Base-by-base conservation (phyloP, 1,284 basidiomycete species). In the Flammula alnicola region DNA sequence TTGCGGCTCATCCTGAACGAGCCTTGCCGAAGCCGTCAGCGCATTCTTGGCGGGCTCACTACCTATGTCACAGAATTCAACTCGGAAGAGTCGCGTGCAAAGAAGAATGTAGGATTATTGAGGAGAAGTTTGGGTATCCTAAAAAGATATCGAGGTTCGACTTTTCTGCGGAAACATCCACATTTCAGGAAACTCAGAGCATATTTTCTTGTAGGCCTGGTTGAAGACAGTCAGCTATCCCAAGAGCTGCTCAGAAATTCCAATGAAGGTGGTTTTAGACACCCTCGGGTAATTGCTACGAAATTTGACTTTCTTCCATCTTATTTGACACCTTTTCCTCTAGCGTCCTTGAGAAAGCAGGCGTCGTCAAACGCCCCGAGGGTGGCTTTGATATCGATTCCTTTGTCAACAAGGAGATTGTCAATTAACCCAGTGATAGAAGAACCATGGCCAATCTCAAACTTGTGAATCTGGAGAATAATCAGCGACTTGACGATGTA, bases 211-310 rank as follows among this genome's bases (percentile, higher is more conserved):
- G 27, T 51, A 88, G 79, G 86, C 88, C 33, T 95, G 93, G 93
- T 73, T 95, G 52, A 73, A 80, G 63, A 90, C 86, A 3, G 93
- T 95, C 22, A 76, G 73, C 4, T 95, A 93, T 68, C 84, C 91
- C 5, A 58, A 77, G 5, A 76, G 85, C 61, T 88, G 92, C 54
- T 67, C 75, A 3, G 73, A 73, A 29, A 85, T 95, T 41, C 77
- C 86, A 5, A 70, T 69, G 20, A 70, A 78, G 26, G 84, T 93
- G 8, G 77, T 95, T 16, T 65, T 66, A 4, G 77, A 89, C 43
- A 94, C 93, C 0, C 70, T 95, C 22, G 72, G 74, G 88, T 89
- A 63, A 61, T 20, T 26, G 9, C 32, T 26, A 10, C 22, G n/a
- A 7, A 37, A 23, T 44, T 39, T 35, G n/a, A 30, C 36, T 9